Base-by-base conservation (phyloP, 768 basidiomycete genomes). In the Xerocomus potaroensis region DNA sequence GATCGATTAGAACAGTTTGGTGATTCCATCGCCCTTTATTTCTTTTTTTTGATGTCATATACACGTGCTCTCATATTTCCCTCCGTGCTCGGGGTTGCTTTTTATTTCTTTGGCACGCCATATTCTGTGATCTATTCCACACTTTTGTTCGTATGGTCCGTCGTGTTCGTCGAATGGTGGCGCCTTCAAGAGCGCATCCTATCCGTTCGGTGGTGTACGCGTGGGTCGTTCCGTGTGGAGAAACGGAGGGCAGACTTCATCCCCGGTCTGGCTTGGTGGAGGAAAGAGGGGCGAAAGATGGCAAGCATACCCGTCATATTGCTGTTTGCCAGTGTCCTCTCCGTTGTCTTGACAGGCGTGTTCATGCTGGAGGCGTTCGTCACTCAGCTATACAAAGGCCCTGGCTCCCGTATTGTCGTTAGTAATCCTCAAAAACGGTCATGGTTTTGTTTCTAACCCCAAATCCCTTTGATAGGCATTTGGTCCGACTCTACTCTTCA, bases 281-380 rank as follows among this genome's bases (percentile, higher is more conserved):
- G 69, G 50, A 76, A 82, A 16, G 87, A 92, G 50, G 61, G 81
- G 2, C 72, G 87, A 33, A 79, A 84, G 49, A 63, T 85, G 36
- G 77, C 80, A 9, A 81, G 81, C 61, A 52, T 89, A 23, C 90
- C 88, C 8, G 72, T 90, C 47, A 82, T 97, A 51, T 53, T 83
- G 3, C 56, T 83, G 18, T 93, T 92, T 61, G 86, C 85, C 1
- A 76, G 72, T 11, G 65, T 84, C 4, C 76, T 97, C 27, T 78
- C 76, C 4, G 71, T 76, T 3, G 66, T 97, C 38, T 70, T 97
- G 54, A 89, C 90, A 1, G 79, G 72, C 6, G 91, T 95, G 30
- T 92, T 92, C 61, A 72, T 89, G 16, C 75, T 95, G 41, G 93
- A 95, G 63, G 93, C 92, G 0, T 94, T 99, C 54, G 84, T 96